Evolutionary conservation across 169 alveolate genomes (phyloP), one percentile per base, ranked within the genome.

Genomic region (Plasmodium gaboni): DNA sequence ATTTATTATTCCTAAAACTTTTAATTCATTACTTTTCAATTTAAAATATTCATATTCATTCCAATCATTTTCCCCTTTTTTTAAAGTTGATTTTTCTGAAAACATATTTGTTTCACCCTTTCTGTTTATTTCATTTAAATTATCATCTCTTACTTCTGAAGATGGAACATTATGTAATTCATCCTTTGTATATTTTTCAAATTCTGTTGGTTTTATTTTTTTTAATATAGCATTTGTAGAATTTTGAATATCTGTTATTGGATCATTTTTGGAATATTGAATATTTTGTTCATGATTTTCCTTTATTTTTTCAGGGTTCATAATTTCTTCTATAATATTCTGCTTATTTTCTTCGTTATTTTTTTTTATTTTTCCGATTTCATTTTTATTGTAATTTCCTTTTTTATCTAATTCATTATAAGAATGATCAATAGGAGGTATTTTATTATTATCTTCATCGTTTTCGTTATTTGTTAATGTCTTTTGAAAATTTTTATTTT

Each of bases 1-100:
- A 69, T 83, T 69, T n/a, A 83, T 83, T 67, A 83, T 83, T 55
- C 91, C 91, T 68, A 83, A 83, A 51, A 68, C 85, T 83, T 69
- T 83, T 53, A 83, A 55, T n/a, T 53, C 91, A 83, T 83, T 83
- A 68, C 61, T 69, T 69, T 83, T 83, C 64, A 83, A 60, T 71
- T 83, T 83, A 71, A 83, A 67, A 72, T 83, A 83, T 67, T 67
- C 48, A 22, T 83, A 83, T 28, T 83, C 71, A 63, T 69, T 83
- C 24, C 32, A 68, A 64, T 83, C 91, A 38, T 83, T 67, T 38
- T 28, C 50, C 22, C 73, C 83, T 55, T 83, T 83, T 83, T 60
- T 83, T 83, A 83, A 68, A 28, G 57, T 68, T 42, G 59, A 19
- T 42, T 63, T 83, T 24, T 83, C 91, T 60, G 69, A 53, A 69